A percentile compares a stretch with the other conserved stretches of the same genome.
Conservation (phyloP, 2,329 filamentous ascomycete species). For the Fusarium brachygibbosum region DNA sequence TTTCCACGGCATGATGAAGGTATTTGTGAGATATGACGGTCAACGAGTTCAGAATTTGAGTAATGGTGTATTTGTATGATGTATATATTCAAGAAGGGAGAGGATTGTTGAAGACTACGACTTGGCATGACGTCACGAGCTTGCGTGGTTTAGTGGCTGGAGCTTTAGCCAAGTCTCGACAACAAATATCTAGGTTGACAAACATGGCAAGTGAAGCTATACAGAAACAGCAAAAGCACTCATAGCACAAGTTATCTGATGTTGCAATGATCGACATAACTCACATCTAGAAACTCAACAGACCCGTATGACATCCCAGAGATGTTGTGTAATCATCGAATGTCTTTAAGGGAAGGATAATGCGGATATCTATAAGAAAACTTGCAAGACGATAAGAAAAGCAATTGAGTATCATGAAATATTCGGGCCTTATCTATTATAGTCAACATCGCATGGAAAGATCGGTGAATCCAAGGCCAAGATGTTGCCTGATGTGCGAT, state of each 20-base stretch:
- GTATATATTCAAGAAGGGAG: background rate
- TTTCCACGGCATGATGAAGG: constrained; percentile 53
- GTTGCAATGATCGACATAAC: background rate
- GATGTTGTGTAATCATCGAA: background rate
- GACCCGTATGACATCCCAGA: background rate
- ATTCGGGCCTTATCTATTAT: constrained; percentile 25
- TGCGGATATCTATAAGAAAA: background rate
- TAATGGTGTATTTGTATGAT: background rate
- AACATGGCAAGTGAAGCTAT: constrained; percentile 7
- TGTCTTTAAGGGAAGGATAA: background rate
- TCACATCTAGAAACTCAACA: background rate
- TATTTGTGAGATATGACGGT: too few species aligned
- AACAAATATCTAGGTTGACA: background rate
- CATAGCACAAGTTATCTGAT: too few species aligned
- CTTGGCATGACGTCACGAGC: constrained; percentile 36
- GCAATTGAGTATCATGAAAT: background rate
- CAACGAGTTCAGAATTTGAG: too few species aligned
- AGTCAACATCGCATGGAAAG: background rate
- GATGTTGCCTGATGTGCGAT: constrained; percentile 28
- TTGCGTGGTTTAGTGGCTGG: constrained; percentile 32
- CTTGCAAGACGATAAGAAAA: background rate
- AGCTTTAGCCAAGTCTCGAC: constrained; percentile 13
- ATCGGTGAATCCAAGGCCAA: constrained; percentile 8
- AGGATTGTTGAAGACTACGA: constrained; percentile 1
- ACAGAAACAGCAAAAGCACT: background rate